Evolutionary conservation across 306 rosid genomes (phyloP).

Genomic region (Corylus americana): DNA sequence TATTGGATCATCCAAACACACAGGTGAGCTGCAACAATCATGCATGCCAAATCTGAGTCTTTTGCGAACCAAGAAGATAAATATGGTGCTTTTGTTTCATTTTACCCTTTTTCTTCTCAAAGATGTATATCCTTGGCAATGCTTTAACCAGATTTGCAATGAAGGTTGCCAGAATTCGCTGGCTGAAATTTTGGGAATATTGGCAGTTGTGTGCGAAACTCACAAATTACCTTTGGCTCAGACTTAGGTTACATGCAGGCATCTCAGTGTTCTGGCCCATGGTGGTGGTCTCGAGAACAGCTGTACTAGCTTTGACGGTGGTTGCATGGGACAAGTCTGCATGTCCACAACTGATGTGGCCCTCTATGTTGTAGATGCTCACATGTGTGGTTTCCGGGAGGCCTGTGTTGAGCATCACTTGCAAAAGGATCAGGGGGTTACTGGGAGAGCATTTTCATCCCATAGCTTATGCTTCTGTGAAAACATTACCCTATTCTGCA

Average conservation of each 20-base stretch:
- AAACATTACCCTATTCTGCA: constrained; percentile 74
- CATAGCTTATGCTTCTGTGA: constrained; percentile 64
- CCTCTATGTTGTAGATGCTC: constrained; percentile 71
- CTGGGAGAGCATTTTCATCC: constrained; percentile 78
- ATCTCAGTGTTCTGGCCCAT: constrained; percentile 69
- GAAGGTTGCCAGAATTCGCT: constrained; percentile 77
- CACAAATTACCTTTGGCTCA: constrained; percentile 86
- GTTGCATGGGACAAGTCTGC: constrained; percentile 82
- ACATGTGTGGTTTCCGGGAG: constrained; percentile 78
- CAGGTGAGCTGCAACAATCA: constrained; percentile 54
- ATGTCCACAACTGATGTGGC: constrained; percentile 87
- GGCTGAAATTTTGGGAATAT: constrained; percentile 77
- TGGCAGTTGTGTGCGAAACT: constrained; percentile 79
- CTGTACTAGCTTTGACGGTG: constrained; percentile 79
- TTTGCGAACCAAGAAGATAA: constrained; percentile 24
- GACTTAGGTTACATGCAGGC: constrained; percentile 96
- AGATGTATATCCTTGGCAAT: constrained; percentile 76
- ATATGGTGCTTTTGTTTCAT: constrained; percentile 39
- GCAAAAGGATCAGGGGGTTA: constrained; percentile 90
- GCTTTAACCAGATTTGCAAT: constrained; percentile 80
- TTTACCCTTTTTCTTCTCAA: constrained; percentile 50
- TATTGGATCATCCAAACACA: constrained; percentile 58
- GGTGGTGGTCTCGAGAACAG: constrained; percentile 81
- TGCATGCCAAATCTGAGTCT: constrained; percentile 27
- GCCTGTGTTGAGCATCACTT: constrained; percentile 93